Evolutionary conservation across 306 rosid genomes (phyloP), one percentile per base, ranked within the genome.

Genomic region (Sophora flavescens): DNA sequence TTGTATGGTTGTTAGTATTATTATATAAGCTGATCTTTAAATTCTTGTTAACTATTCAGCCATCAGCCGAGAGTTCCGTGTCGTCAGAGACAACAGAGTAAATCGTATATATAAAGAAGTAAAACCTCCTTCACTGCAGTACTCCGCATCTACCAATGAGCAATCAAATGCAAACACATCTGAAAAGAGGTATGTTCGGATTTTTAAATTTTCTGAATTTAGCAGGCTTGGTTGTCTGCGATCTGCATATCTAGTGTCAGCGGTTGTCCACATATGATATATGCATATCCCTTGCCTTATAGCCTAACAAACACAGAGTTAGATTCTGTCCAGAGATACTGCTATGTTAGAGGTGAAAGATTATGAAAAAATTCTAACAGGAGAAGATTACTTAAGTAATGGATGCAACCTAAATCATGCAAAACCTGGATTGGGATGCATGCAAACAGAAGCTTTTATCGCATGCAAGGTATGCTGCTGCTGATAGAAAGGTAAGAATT

Each of bases 31-130:
- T 89, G 72, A 70, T 88, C 18, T 15, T 63, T 78, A 44, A 74
- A 38, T 78, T 78, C 74, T 50, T 76, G 48, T 62, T 50, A 15
- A 56, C 60, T 88, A 60, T 86, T 58, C 84, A 96, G 98, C 88
- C 75, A 72, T 77, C 79, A 88, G 89, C 84, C 81, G 85, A 87
- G 92, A 92, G 86, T 96, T 96, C 75, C 98, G 98, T 57, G 88
- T 96, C 79, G 98, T 92, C 78, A 91, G 93, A 84, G 99, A 96
- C 86, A 92, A 96, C 80, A 85, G 98, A 83, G 92, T 90, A 80
- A 91, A 86, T 62, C 81, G 63, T 33, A 61, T 73, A 56, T 71
- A 86, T 70, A 88, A 80, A 78, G 98, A 91, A 86, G 84, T 81
- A 75, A 88, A 88, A 85, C 87, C 97, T 79, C 78, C 85, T 75